Conservation (phyloP, 306 rosid genomes). For the Boehmeria nivea region DNA sequence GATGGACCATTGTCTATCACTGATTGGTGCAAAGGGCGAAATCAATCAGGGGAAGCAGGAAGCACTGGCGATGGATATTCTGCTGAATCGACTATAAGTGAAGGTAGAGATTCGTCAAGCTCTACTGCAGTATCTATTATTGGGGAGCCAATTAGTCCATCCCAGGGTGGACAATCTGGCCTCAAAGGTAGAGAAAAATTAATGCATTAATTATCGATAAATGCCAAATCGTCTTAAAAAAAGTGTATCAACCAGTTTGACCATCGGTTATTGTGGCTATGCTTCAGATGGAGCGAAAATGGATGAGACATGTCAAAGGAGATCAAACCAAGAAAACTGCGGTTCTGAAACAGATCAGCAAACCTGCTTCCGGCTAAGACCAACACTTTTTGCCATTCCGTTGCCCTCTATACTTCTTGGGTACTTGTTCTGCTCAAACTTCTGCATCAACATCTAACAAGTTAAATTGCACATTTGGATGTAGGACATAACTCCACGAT, state of each 20-base stretch:
- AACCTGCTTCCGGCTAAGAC: no score
- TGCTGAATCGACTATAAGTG: conserved; percentile 77
- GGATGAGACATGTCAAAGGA: conserved; percentile 79
- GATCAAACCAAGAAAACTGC: conserved; percentile 66
- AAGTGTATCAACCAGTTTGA: conserved; percentile 26
- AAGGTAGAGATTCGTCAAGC: conserved; percentile 58
- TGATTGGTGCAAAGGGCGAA: conserved; percentile 97
- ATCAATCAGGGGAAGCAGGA: conserved; percentile 61
- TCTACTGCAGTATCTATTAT: conserved; percentile 23
- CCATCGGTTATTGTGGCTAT: conserved; percentile 36
- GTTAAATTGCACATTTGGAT: not conserved
- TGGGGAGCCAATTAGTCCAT: conserved; percentile 88
- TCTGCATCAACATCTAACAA: conserved; percentile 4
- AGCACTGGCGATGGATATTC: conserved; percentile 64
- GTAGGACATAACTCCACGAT: no score
- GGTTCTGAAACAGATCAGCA: conserved; percentile 75
- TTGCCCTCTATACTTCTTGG: conserved; percentile 95
- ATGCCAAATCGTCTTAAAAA: no score
- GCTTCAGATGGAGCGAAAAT: conserved; percentile 59
- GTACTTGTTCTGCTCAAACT: conserved; percentile 38
- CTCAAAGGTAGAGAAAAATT: conserved; percentile 51
- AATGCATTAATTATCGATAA: not conserved
- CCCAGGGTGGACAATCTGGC: conserved; percentile 72
- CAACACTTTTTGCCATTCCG: conserved; percentile 72
- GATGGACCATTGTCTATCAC: conserved; percentile 88